Base-by-base conservation (phyloP, 202 grass and related monocot genomes). In the Digitaria exilis region DNA sequence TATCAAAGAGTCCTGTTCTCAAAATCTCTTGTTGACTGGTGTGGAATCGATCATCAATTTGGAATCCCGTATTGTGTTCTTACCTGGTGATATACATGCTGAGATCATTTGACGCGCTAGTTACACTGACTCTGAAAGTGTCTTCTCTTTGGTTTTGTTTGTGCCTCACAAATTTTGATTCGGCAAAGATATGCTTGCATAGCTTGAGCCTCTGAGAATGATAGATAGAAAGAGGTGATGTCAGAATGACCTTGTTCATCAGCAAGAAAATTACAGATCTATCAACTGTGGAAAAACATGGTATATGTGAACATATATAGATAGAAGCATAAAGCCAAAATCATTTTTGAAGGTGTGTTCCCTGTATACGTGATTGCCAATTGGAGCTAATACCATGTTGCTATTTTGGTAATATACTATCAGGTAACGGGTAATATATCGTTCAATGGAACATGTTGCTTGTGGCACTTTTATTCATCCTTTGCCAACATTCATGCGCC, bases 121-220 rank as follows among this genome's bases (percentile, higher is more conserved):
- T 77, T 28, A 77, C 66, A 17, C 1, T 65, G 57, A 11, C 21
- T 72, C 15, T 48, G 73, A 57, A 44, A 66, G 41, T 65, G 68
- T 73, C 34, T 45, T 35, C 34, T 57, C 34, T 6, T 13, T 41
- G 48, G 10, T 55, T 15, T 28, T 26, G 6, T 77, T 32, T 83
- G 18, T 26, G 34, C 13, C 28, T 43, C 6, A 65, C 45, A 63
- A 44, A 78, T 72, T 35, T 16, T 16, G 19, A 32, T 60, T 44
- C 46, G 45, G 52, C 65, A 78, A 72, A 83, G 73, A 83, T 78
- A 22, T 83, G 73, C 34, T 82, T 71, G 45, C 55, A 43, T 64
- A 46, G 60, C 32, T 58, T 9, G 15, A 77, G 4, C 32, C 8
- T 8, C 44, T 80, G 42, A 29, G 6, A 18, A 1, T 11, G 45